Percentiles rank a stretch among this genome's conserved stretches.
These are phyloP conservation scores for Suillus bovinus DNA, from an alignment of 768 basidiomycete species.

Conservation along the genomic window DNA sequence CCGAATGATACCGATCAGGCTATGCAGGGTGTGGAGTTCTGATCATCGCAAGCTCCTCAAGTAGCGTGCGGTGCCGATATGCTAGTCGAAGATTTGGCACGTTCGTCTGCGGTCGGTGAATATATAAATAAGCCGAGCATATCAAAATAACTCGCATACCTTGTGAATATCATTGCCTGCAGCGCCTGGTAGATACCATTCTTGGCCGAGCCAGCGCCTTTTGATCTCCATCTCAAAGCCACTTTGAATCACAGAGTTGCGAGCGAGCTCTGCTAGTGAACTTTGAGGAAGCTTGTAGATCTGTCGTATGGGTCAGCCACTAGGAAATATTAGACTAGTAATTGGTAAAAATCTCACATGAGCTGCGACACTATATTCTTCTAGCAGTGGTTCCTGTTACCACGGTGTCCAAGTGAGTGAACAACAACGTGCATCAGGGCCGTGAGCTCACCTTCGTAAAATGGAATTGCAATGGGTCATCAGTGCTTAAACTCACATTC, in stretches of 20 bases:
- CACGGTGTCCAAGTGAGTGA: neutral
- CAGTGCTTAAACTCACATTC: constrained; percentile 95
- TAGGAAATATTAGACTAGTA: neutral
- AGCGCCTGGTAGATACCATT: constrained; percentile 93
- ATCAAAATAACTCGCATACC: constrained; percentile 41
- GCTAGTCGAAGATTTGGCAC: constrained; percentile 89
- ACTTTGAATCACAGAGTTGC: constrained; percentile 95
- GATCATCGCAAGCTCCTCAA: constrained; percentile 83
- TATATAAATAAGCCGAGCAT: constrained; percentile 5
- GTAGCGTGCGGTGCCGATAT: constrained; percentile 88
- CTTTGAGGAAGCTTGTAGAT: constrained; percentile 97
- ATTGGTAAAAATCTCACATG: constrained; percentile 56
- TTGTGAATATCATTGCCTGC: constrained; percentile 96
- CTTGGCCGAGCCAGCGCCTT: constrained; percentile 89
- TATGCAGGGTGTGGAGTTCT: constrained; percentile 26
- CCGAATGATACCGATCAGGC: neutral
- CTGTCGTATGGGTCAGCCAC: constrained; percentile 37
- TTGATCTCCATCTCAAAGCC: constrained; percentile 99
- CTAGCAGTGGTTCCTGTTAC: constrained; percentile 83
- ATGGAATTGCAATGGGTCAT: constrained; percentile 96
- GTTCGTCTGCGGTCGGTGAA: constrained; percentile 68
- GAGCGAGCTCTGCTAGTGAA: constrained; percentile 94
- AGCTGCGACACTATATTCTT: constrained; percentile 98
- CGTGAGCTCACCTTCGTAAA: constrained; percentile 84
- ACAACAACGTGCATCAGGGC: neutral